Evolutionary conservation across 2,329 filamentous ascomycete genomes (phyloP).

Genomic region (Ascocoryne sarcoides): DNA sequence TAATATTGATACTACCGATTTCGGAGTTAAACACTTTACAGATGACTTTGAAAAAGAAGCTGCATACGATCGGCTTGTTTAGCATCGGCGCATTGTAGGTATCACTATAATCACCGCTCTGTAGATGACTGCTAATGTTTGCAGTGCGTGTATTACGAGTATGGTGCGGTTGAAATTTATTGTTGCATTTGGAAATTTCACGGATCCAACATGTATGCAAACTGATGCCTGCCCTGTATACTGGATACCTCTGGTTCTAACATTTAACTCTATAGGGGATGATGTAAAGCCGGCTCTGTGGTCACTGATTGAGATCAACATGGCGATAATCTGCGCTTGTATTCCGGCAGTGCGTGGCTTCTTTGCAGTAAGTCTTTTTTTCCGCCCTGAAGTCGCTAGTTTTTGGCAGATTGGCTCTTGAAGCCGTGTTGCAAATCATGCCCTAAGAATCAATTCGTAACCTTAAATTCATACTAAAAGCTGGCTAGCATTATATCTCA

Average conservation of each 20-base stretch:
- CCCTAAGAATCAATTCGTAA: too few relatives aligned
- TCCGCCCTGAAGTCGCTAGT: too few relatives aligned
- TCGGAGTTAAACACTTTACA: slow-evolving; percentile 54
- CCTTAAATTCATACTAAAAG: too few relatives aligned
- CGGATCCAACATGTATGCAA: slow-evolving; percentile 10
- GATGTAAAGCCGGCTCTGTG: slow-evolving; percentile 17
- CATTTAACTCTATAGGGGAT: slow-evolving; percentile 11
- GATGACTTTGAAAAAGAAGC: slow-evolving; percentile 53
- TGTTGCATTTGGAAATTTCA: slow-evolving; percentile 18
- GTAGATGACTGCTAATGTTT: neutral
- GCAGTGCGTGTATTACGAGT: slow-evolving; percentile 39
- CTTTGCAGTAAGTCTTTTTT: too few relatives aligned
- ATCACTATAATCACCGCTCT: too few relatives aligned
- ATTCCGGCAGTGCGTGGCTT: neutral
- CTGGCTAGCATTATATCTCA: too few relatives aligned
- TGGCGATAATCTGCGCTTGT: slow-evolving; percentile 1
- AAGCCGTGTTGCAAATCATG: too few relatives aligned
- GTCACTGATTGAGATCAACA: slow-evolving; percentile 1
- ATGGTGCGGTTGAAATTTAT: slow-evolving; percentile 56
- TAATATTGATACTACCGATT: slow-evolving; percentile 55
- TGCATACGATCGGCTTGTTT: slow-evolving; percentile 47
- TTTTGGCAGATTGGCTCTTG: too few relatives aligned
- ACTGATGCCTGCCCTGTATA: neutral
- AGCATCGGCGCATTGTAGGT: too few relatives aligned
- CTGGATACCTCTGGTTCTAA: neutral